Evolutionary conservation across 2,329 filamentous ascomycete genomes (phyloP).

Genomic region (Colletotrichum cordylinicola): DNA sequence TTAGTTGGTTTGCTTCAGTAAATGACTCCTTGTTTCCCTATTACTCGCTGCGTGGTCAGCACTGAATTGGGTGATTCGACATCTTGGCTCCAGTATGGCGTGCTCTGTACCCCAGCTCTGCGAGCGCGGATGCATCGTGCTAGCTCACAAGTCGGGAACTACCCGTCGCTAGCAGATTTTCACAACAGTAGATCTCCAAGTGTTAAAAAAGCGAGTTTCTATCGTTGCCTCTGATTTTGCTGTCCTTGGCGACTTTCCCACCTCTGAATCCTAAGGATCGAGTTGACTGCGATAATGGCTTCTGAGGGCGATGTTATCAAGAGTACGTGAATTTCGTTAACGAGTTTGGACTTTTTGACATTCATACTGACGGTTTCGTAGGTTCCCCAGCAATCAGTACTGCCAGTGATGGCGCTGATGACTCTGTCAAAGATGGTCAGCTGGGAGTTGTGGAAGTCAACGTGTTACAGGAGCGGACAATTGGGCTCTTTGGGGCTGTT

Average conservation of each 20-base stretch:
- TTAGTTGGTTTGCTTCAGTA: not conserved
- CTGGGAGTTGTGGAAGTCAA: constrained; percentile 8
- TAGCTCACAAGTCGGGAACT: not conserved
- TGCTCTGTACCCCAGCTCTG: not conserved
- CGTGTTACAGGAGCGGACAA: constrained; percentile 23
- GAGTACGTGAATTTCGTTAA: not conserved
- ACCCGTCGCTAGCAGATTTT: not conserved
- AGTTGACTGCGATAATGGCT: not conserved
- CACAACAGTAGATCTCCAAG: not conserved
- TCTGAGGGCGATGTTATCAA: not conserved
- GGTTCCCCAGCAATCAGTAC: not conserved
- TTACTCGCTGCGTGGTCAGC: not conserved
- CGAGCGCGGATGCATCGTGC: not conserved
- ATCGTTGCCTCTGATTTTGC: not conserved
- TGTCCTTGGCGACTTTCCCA: not conserved
- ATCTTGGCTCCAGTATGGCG: constrained; percentile 12
- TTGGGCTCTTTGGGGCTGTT: constrained; percentile 26
- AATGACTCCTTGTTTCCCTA: not conserved
- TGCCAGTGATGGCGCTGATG: not conserved
- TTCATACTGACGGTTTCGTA: not conserved
- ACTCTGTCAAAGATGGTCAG: not conserved
- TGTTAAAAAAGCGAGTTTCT: not conserved
- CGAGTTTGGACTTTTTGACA: not conserved
- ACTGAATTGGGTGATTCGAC: not conserved
- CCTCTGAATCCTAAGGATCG: not conserved